phyloP scores from a whole-genome alignment of 495 filamentous ascomycete genomes.

The Penicillium bovifimosum region DNA sequence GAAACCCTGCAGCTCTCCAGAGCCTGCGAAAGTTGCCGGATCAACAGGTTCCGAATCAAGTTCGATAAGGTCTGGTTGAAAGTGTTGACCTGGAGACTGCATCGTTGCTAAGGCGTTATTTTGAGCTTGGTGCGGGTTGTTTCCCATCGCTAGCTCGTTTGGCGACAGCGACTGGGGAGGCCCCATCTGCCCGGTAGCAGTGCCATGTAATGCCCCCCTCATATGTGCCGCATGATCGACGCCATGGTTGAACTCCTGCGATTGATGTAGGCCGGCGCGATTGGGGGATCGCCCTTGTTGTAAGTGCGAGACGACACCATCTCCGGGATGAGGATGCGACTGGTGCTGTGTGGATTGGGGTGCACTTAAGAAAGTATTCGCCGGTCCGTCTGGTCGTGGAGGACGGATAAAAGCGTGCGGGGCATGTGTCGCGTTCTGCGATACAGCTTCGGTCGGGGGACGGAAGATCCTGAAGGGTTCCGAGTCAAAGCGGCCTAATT shows the following conservation, averaged over 20 bases:
- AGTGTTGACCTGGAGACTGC: conserved; percentile 6
- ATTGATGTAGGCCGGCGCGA: neutral
- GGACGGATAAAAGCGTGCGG: conserved; percentile 12
- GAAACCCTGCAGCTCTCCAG: conserved; percentile 45
- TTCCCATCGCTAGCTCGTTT: conserved; percentile 6
- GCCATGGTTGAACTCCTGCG: neutral
- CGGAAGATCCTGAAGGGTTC: conserved; percentile 24
- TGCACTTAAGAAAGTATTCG: conserved; percentile 21
- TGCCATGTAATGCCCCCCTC: conserved; percentile 14
- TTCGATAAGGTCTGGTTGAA: conserved; percentile 9
- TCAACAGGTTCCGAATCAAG: conserved; percentile 7
- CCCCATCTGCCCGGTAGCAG: neutral
- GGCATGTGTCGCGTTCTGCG: conserved; percentile 11
- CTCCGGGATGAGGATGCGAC: neutral
- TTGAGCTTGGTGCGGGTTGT: conserved; percentile 6
- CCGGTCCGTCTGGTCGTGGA: neutral
- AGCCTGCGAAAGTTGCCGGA: conserved; percentile 26
- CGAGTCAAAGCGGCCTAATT: conserved; percentile 16
- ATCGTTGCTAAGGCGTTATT: conserved; percentile 13
- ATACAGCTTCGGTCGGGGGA: conserved; percentile 1
- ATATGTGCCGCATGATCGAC: neutral
- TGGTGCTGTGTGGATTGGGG: conserved; percentile 21
- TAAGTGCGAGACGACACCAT: neutral
- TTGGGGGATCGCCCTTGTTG: neutral
- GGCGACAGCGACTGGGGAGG: neutral